Conservation (phyloP, 495 filamentous ascomycete species). For the Chaetomidium leptoderma region DNA sequence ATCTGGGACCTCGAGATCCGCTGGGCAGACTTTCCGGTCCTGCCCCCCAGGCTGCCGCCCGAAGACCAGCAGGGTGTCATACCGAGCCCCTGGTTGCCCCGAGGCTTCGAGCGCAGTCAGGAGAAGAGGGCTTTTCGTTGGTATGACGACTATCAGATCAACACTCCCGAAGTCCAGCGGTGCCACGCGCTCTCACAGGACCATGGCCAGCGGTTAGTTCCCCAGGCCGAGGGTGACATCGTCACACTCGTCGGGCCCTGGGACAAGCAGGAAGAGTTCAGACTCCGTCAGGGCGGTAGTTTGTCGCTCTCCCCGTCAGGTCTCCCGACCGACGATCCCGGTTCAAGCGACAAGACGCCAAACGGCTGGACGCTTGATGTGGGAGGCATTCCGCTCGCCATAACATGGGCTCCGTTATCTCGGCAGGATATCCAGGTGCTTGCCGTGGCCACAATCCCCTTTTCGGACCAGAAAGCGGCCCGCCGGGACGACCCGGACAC, state of each 20-base stretch:
- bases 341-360: slow-evolving; percentile 18
- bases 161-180: slow-evolving; percentile 20
- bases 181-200: slow-evolving; percentile 23
- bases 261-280: slow-evolving; percentile 34
- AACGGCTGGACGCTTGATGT: slow-evolving; percentile 45
- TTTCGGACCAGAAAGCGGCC: slow-evolving; percentile 38
- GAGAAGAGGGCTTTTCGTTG: slow-evolving; percentile 28
- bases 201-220: slow-evolving; percentile 29
- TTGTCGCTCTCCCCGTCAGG: slow-evolving; percentile 26
- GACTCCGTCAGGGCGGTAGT: slow-evolving; percentile 30
- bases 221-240: slow-evolving; percentile 32
- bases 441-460: slow-evolving; percentile 43
- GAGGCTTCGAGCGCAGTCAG: slow-evolving; percentile 29
- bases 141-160: slow-evolving; percentile 29
- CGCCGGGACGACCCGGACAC: slow-evolving; percentile 20
- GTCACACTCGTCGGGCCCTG: slow-evolving; percentile 36
- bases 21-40: slow-evolving; percentile 37
- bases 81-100: slow-evolving; percentile 41
- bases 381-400: slow-evolving; percentile 41
- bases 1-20: slow-evolving; percentile 39
- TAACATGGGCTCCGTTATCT: slow-evolving; percentile 43
- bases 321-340: slow-evolving; percentile 15
- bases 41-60: slow-evolving; percentile 35
- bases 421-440: slow-evolving; percentile 37
- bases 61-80: slow-evolving; percentile 26